Evolutionary conservation across 2,329 filamentous ascomycete species (phyloP).

Genomic region (Phialophora macrospora): DNA sequence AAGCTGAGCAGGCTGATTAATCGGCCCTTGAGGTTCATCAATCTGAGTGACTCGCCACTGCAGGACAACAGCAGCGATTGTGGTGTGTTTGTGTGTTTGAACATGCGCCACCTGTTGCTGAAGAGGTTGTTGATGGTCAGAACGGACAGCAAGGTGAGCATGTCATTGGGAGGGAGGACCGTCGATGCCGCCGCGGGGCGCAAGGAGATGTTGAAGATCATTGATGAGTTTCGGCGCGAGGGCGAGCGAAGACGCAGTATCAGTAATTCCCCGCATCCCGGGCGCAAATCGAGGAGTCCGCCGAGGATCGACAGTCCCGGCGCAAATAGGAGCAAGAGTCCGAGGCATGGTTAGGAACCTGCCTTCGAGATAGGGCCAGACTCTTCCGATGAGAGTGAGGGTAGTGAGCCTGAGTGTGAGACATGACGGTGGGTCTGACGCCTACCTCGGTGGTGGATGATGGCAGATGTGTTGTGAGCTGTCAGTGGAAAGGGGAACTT

Average conservation of each 20-base stretch:
- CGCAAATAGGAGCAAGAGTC: constrained; percentile 13
- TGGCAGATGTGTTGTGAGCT: not conserved
- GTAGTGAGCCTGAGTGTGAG: not conserved
- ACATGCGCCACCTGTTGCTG: constrained; percentile 91
- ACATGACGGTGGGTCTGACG: not conserved
- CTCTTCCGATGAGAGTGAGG: not conserved
- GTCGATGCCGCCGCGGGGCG: constrained; percentile 80
- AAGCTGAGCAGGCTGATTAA: constrained; percentile 73
- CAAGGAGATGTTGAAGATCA: constrained; percentile 89
- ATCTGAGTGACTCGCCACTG: constrained; percentile 82
- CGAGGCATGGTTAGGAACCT: constrained; percentile 7
- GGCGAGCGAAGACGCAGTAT: constrained; percentile 70
- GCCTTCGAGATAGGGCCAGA: not conserved
- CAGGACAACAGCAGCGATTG: constrained; percentile 94
- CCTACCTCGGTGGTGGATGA: not conserved
- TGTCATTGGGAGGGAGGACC: constrained; percentile 86
- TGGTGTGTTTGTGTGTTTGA: constrained; percentile 91
- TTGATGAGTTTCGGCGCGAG: constrained; percentile 84
- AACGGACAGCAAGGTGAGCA: constrained; percentile 83
- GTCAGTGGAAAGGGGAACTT: not conserved
- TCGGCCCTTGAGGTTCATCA: constrained; percentile 70
- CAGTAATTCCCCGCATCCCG: constrained; percentile 36
- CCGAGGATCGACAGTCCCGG: constrained; percentile 40
- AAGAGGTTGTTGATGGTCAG: constrained; percentile 80
- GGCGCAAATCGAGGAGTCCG: constrained; percentile 39